phyloP scores from a whole-genome alignment of 1,139 yeast species.

The Casaregolazyma lundiana region DNA sequence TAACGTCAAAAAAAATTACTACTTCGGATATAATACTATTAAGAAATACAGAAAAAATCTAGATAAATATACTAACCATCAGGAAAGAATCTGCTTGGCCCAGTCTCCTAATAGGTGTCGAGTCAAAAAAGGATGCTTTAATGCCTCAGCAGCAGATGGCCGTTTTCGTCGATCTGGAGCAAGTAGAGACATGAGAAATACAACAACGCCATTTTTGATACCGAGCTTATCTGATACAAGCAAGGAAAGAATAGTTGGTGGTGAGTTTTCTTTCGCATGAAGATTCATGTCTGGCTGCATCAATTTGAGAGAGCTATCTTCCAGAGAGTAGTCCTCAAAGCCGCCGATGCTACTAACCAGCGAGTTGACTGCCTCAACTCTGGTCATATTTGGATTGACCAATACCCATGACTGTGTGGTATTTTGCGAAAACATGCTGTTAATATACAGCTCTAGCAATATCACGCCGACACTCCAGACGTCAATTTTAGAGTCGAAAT shows the following conservation, averaged over 20 bases:
- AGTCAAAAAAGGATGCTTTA: slow-evolving; percentile 48
- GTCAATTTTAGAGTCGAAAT: slow-evolving; percentile 80
- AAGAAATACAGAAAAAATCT: not conserved
- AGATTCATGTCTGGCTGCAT: slow-evolving; percentile 7
- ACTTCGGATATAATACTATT: not conserved
- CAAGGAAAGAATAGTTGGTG: slow-evolving; percentile 2
- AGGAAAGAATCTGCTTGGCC: slow-evolving; percentile 5
- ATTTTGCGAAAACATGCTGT: slow-evolving; percentile 7
- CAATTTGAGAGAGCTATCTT: slow-evolving; percentile 3
- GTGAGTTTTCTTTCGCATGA: slow-evolving; percentile 8
- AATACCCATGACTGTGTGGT: slow-evolving; percentile 1
- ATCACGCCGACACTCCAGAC: slow-evolving; percentile 97
- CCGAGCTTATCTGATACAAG: slow-evolving; percentile 8
- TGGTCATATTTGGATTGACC: slow-evolving; percentile 1
- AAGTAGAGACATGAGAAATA: slow-evolving; percentile 30
- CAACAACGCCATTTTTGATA: slow-evolving; percentile 18
- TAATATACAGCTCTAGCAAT: slow-evolving; percentile 33
- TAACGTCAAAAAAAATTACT: not conserved
- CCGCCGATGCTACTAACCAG: slow-evolving; percentile 7
- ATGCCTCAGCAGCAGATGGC: slow-evolving; percentile 71
- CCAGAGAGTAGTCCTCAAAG: slow-evolving; percentile 6
- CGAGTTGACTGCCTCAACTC: slow-evolving; percentile 5
- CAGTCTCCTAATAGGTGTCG: slow-evolving; percentile 9
- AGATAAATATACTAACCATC: not conserved
- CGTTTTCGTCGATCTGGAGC: slow-evolving; percentile 79